phyloP scores from a whole-genome alignment of 192 early-diverging fungal species.

The Coemansia sp. region DNA sequence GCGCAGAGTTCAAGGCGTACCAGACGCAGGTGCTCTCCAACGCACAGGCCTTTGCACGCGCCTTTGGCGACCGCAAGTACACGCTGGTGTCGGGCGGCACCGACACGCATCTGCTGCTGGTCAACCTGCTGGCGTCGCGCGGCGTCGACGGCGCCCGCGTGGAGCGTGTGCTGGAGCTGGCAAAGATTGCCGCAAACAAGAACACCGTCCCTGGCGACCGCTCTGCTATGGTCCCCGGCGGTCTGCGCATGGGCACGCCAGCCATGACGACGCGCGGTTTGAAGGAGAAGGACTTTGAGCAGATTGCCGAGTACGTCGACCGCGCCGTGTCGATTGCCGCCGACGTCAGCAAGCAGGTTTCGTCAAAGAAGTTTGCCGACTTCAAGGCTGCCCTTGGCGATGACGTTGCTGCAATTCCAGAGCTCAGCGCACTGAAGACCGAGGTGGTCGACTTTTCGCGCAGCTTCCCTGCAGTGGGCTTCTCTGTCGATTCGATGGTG shows the following conservation, averaged over 20 bases:
- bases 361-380: slow-evolving; percentile 79
- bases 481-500: slow-evolving; percentile 69
- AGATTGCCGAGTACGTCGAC: slow-evolving; percentile 84
- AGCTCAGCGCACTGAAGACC: slow-evolving; percentile 67
- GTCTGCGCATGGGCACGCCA: slow-evolving; percentile 92
- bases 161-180: slow-evolving; percentile 91
- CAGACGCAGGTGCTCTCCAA: slow-evolving; percentile 90
- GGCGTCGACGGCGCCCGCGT: slow-evolving; percentile 93
- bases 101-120: slow-evolving; percentile 91
- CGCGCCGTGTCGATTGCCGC: slow-evolving; percentile 79
- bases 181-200: slow-evolving; percentile 98
- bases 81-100: slow-evolving; percentile 90
- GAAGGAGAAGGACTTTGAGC: slow-evolving; percentile 81
- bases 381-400: slow-evolving; percentile 86
- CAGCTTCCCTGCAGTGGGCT: slow-evolving; percentile 88
- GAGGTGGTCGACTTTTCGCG: slow-evolving; percentile 83
- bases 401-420: slow-evolving; percentile 58
- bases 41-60: slow-evolving; percentile 82
- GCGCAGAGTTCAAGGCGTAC: slow-evolving; percentile 84
- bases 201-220: slow-evolving; percentile 99
- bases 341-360: slow-evolving; percentile 64
- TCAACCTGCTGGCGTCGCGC: slow-evolving; percentile 78
- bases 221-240: slow-evolving; percentile 88
- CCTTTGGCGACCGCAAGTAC: slow-evolving; percentile 71
- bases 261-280: slow-evolving; percentile 98